Evolutionary conservation across 2,329 filamentous ascomycete species (phyloP).

Genomic region (Clonostachys solani): DNA sequence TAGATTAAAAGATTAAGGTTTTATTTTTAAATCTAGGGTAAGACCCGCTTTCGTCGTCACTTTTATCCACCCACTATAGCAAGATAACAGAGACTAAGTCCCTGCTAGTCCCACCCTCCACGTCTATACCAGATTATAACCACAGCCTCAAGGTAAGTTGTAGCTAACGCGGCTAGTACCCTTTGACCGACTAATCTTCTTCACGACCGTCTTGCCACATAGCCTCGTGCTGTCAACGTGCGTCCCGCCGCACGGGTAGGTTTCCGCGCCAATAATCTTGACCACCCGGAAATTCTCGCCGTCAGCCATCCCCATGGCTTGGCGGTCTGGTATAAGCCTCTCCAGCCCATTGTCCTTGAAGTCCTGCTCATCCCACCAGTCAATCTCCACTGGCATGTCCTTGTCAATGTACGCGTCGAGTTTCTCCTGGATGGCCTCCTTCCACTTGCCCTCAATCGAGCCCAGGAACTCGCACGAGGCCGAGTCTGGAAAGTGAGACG

Average conservation of each 20-base stretch:
- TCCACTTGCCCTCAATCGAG: constrained; percentile 59
- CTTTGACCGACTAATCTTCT: constrained; percentile 1
- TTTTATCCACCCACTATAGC: no score
- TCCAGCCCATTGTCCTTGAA: constrained; percentile 35
- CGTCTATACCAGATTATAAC: no score
- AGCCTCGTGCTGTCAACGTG: background rate
- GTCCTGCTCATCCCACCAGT: constrained; percentile 64
- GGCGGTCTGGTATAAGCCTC: constrained; percentile 39
- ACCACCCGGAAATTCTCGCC: constrained; percentile 1
- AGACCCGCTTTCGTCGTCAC: no score
- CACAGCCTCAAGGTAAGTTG: no score
- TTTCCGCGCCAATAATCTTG: background rate
- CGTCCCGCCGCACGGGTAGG: constrained; percentile 3
- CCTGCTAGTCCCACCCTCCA: no score
- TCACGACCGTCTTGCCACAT: background rate
- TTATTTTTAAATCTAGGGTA: no score
- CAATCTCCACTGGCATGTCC: constrained; percentile 52
- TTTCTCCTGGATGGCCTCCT: constrained; percentile 55
- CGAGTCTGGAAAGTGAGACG: constrained; percentile 65
- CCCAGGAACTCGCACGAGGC: constrained; percentile 67
- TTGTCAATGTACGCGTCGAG: constrained; percentile 53
- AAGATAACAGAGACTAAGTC: no score
- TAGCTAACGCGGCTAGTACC: background rate
- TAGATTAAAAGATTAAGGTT: no score
- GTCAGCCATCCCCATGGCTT: no score